A percentile compares a stretch with the other conserved stretches of the same genome.
These are phyloP conservation scores for Pseudopyrenochaeta lycopersici DNA, from an alignment of 2,329 filamentous ascomycete genomes.

Conservation along the genomic window DNA sequence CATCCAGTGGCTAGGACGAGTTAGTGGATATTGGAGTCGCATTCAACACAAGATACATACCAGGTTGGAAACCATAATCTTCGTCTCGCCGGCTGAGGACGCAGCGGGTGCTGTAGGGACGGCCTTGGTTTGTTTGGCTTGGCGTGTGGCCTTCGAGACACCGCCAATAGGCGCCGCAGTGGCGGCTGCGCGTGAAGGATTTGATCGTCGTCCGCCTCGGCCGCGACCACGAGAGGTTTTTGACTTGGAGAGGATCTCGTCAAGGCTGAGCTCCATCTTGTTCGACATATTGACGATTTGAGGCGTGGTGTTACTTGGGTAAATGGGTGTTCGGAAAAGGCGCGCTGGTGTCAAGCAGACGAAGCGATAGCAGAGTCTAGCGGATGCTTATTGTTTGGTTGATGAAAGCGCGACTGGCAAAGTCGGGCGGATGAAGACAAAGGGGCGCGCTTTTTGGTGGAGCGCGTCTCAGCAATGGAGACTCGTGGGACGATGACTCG, in stretches of 20 bases:
- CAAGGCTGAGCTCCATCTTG: conserved; percentile 96
- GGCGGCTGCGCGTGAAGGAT: conserved; percentile 62
- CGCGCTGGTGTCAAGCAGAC: conserved; percentile 18
- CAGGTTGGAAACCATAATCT: conserved; percentile 98
- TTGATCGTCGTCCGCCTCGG: conserved; percentile 56
- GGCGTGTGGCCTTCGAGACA: conserved; percentile 78
- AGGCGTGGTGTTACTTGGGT: conserved; percentile 16
- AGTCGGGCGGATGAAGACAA: conserved; percentile 13
- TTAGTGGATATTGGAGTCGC: conserved; percentile 56
- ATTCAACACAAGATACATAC: conserved; percentile 66
- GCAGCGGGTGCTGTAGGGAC: conserved; percentile 71
- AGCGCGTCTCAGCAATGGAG: conserved; percentile 26
- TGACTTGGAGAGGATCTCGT: conserved; percentile 81
- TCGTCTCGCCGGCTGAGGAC: conserved; percentile 77
- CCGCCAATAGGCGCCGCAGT: conserved; percentile 80
- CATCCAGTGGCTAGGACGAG: conserved; percentile 81
- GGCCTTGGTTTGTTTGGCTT: conserved; percentile 67
- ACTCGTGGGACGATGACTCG: conserved; percentile 13
- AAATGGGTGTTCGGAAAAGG: conserved; percentile 17
- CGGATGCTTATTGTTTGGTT: conserved; percentile 11
- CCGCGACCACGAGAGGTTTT: conserved; percentile 57
- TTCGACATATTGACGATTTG: conserved; percentile 54
- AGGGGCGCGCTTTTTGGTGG: conserved; percentile 26
- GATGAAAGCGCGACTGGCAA: conserved; percentile 16
- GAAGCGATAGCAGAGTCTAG: conserved; percentile 16